A percentile compares a stretch with the other conserved stretches of the same genome.
Evolutionary conservation across 306 rosid genomes (phyloP).

Genomic region (Albizia julibrissin): DNA sequence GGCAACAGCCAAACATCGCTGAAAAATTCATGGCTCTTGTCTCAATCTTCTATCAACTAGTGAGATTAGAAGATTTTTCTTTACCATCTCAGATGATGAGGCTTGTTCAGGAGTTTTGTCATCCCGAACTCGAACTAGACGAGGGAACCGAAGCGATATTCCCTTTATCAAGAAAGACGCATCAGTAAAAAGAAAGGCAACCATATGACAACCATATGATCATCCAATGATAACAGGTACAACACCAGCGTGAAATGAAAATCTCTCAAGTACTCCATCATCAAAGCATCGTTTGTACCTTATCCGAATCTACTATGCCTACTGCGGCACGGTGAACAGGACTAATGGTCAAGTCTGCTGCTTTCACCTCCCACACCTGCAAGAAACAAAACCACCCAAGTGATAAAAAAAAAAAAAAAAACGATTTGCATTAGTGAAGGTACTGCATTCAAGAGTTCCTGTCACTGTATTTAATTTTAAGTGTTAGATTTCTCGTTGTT

Average conservation of each 20-base stretch:
- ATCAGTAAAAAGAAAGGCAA: slow-evolving; percentile 29
- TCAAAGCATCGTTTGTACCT: slow-evolving; percentile 50
- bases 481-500: neutral
- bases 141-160: slow-evolving; percentile 92
- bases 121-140: slow-evolving; percentile 71
- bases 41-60: slow-evolving; percentile 13
- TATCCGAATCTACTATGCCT: slow-evolving; percentile 72
- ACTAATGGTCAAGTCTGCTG: slow-evolving; percentile 94
- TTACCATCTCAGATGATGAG: slow-evolving; percentile 81
- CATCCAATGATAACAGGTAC: slow-evolving; percentile 18
- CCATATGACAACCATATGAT: neutral
- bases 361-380: slow-evolving; percentile 98
- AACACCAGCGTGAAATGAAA: slow-evolving; percentile 20
- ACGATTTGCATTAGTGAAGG: neutral
- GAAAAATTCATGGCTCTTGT: slow-evolving; percentile 10
- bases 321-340: slow-evolving; percentile 91
- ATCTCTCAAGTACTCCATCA: neutral
- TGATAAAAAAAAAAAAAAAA: neutral
- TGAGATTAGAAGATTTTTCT: slow-evolving; percentile 3
- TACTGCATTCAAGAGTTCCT: neutral
- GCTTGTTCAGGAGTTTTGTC: slow-evolving; percentile 91
- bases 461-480: neutral
- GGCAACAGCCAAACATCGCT: neutral
- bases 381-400: slow-evolving; percentile 20
- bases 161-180: slow-evolving; percentile 50